Conservation (phyloP, 2,329 filamentous ascomycete species). For the Epichloe aotearoae region DNA sequence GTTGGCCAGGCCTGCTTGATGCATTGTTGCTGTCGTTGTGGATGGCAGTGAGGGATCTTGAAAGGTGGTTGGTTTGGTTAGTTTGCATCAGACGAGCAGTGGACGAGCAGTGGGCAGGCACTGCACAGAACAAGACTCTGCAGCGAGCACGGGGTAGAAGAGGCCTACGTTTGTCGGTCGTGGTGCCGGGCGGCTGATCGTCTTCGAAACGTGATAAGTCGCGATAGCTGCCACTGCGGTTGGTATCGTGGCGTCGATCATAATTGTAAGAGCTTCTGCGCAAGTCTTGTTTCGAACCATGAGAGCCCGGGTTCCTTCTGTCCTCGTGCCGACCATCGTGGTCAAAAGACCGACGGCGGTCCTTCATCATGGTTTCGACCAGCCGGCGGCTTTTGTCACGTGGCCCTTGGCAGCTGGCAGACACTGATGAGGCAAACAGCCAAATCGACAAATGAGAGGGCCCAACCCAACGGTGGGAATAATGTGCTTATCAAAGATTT, state of each 20-base stretch:
- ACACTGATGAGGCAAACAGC: no score
- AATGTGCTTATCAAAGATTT: neutral
- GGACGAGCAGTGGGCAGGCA: no score
- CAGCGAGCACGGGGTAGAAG: no score
- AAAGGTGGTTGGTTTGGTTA: neutral
- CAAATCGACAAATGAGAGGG: neutral
- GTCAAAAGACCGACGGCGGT: neutral
- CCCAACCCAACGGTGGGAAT: neutral
- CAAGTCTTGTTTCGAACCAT: neutral
- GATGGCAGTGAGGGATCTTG: slow-evolving; percentile 1
- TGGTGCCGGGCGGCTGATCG: neutral
- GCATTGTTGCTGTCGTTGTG: neutral
- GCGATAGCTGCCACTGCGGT: neutral
- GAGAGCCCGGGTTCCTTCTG: neutral
- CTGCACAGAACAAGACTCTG: no score
- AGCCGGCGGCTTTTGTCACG: neutral
- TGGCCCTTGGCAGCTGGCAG: neutral
- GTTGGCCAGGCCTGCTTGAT: slow-evolving; percentile 1
- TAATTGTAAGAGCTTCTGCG: neutral
- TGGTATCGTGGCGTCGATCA: neutral
- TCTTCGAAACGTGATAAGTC: neutral
- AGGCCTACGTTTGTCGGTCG: neutral
- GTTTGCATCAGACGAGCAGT: neutral
- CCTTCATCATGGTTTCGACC: neutral
- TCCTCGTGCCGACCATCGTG: neutral